Conservation (phyloP, 2,329 filamentous ascomycete genomes). For the Cadophora luteo-olivacea region DNA sequence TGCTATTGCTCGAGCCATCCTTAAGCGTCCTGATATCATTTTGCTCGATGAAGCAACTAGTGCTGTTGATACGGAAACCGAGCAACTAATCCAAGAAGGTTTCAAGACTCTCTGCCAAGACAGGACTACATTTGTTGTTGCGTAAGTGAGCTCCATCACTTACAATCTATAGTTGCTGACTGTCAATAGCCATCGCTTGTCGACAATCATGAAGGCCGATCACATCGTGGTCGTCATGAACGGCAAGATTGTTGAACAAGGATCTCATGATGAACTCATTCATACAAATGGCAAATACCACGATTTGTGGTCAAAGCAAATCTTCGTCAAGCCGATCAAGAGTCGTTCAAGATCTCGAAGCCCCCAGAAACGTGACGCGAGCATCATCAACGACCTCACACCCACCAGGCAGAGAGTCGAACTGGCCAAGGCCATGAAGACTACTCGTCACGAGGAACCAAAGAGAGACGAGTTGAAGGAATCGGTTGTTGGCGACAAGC, state of each 20-base stretch:
- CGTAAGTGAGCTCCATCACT: slow-evolving; percentile 35
- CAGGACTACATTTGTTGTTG: slow-evolving; percentile 55
- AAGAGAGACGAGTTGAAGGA: slow-evolving; percentile 18
- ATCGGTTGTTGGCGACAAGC: slow-evolving; percentile 13
- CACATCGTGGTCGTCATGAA: slow-evolving; percentile 59
- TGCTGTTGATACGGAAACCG: slow-evolving; percentile 91
- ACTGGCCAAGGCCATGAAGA: slow-evolving; percentile 32
- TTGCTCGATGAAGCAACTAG: slow-evolving; percentile 95
- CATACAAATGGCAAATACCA: slow-evolving; percentile 55
- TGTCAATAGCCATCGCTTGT: slow-evolving; percentile 52
- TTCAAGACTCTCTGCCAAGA: slow-evolving; percentile 54
- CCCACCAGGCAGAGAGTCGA: slow-evolving; percentile 29
- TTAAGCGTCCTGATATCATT: slow-evolving; percentile 91
- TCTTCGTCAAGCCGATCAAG: slow-evolving; percentile 40
- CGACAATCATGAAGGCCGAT: slow-evolving; percentile 60
- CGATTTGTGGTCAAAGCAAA: slow-evolving; percentile 58
- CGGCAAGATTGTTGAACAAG: slow-evolving; percentile 58
- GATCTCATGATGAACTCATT: slow-evolving; percentile 57
- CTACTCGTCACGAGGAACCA: slow-evolving; percentile 25
- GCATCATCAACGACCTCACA: slow-evolving; percentile 43
- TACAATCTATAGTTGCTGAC: slow-evolving; percentile 26
- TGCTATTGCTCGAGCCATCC: slow-evolving; percentile 86
- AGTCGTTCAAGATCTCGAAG: slow-evolving; percentile 37
- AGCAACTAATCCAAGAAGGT: slow-evolving; percentile 82
- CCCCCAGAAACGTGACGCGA: slow-evolving; percentile 36